A percentile compares a stretch with the other conserved stretches of the same genome.
Conservation (phyloP, 1,284 basidiomycete species). For the Sporisorium reilianum region DNA sequence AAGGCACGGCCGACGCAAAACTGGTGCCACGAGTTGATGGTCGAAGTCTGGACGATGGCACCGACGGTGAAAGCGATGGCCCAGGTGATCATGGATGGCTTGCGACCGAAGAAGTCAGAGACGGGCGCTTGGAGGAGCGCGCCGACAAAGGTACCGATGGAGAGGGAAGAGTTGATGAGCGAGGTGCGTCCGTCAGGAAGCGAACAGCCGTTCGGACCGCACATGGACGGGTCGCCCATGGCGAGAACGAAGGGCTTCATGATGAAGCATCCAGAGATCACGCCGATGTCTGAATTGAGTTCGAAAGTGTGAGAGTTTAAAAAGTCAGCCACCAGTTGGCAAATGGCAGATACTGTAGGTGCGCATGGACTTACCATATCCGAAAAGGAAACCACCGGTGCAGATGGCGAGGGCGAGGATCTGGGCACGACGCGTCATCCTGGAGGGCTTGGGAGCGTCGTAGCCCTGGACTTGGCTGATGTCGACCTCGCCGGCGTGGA, state of each 20-base stretch:
- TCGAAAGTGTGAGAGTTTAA: too few species aligned
- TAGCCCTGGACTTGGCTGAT: conserved; percentile 34
- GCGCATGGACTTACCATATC: conserved; percentile 17
- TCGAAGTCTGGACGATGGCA: conserved; percentile 61
- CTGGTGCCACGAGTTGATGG: conserved; percentile 46
- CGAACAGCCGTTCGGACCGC: conserved; percentile 27
- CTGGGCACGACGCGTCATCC: conserved; percentile 45
- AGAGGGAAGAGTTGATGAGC: conserved; percentile 79
- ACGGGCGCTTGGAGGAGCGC: conserved; percentile 71
- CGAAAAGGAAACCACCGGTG: conserved; percentile 53
- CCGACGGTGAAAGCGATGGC: conserved; percentile 69
- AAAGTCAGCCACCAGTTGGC: too few species aligned
- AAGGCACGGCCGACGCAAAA: conserved; percentile 57
- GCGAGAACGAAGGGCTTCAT: conserved; percentile 53
- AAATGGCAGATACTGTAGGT: too few species aligned
- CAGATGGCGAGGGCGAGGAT: conserved; percentile 51
- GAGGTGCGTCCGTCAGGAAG: conserved; percentile 72
- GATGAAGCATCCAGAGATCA: conserved; percentile 55
- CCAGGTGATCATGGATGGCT: conserved; percentile 76
- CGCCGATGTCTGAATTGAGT: conserved; percentile 33
- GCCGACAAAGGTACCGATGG: conserved; percentile 80
- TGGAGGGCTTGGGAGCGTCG: conserved; percentile 48
- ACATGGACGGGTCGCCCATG: conserved; percentile 37
- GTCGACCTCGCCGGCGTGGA: conserved; percentile 39
- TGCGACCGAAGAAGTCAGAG: conserved; percentile 76